Evolutionary conservation across 371 early-diverging fungal genomes (phyloP).

Genomic region (Cokeromyces recurvatus): DNA sequence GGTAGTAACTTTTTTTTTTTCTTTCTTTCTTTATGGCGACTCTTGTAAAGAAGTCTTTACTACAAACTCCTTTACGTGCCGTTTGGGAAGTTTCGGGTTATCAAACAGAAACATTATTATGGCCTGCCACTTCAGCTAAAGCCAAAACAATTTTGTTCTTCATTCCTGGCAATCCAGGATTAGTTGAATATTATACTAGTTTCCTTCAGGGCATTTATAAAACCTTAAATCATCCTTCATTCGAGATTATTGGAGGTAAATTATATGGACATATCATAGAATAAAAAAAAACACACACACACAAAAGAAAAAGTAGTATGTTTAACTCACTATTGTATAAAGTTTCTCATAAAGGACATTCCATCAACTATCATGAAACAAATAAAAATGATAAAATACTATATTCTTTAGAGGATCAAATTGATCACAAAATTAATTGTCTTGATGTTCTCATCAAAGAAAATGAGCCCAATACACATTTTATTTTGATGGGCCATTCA

Average conservation of each 20-base stretch:
- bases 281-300: no score
- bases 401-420: slow-evolving; percentile 57
- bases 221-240: slow-evolving; percentile 14
- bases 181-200: slow-evolving; percentile 64
- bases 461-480: slow-evolving; percentile 46
- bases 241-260: slow-evolving; percentile 57
- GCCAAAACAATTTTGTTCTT: slow-evolving; percentile 48
- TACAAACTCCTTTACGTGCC: slow-evolving; percentile 31
- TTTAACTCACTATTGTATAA: no score
- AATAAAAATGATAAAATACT: slow-evolving; percentile 12
- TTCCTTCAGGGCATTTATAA: slow-evolving; percentile 53
- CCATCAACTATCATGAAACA: slow-evolving; percentile 26
- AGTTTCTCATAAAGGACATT: slow-evolving; percentile 61
- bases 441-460: slow-evolving; percentile 48
- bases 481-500: slow-evolving; percentile 64
- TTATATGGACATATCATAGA: neutral
- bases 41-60: neutral
- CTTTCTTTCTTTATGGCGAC: no score
- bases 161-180: slow-evolving; percentile 70
- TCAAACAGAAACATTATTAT: slow-evolving; percentile 48
- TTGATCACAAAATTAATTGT: slow-evolving; percentile 62
- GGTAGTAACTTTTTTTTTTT: no score
- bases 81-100: slow-evolving; percentile 48
- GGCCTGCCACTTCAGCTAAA: slow-evolving; percentile 32
- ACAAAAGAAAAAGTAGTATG: no score